Percentiles rank a stretch among this genome's conserved stretches.
Evolutionary conservation across 495 filamentous ascomycete species (phyloP).

Genomic region (Hyaloscypha bicolor): DNA sequence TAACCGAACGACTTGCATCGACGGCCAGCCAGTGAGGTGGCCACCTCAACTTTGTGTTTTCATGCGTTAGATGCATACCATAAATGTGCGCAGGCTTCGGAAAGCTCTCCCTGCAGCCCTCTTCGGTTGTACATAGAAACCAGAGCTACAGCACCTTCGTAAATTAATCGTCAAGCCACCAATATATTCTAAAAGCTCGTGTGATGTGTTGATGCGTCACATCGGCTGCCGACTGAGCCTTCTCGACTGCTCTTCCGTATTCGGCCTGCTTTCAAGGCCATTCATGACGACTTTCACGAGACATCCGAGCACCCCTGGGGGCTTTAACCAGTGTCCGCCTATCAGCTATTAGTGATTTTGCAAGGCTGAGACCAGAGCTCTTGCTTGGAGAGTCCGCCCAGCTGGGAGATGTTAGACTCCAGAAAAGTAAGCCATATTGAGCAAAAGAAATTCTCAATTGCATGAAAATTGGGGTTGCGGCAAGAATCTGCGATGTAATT

Average conservation of each 20-base stretch:
- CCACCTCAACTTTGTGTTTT: background rate
- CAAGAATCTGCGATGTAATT: background rate
- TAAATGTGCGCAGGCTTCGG: slow-evolving; percentile 13
- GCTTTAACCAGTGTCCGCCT: background rate
- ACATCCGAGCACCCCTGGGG: background rate
- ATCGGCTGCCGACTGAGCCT: slow-evolving; percentile 15
- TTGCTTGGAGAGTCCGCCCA: background rate
- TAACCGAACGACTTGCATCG: slow-evolving; percentile 8
- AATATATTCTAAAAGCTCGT: slow-evolving; percentile 6
- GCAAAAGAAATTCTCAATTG: background rate
- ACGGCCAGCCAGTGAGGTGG: slow-evolving; percentile 1
- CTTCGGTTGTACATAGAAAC: slow-evolving; percentile 12
- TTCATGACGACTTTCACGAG: slow-evolving; percentile 3
- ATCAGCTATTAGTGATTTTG: slow-evolving; percentile 18
- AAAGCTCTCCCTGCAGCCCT: slow-evolving; percentile 10
- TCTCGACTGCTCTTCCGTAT: background rate
- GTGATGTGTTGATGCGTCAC: slow-evolving; percentile 11
- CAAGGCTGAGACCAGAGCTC: slow-evolving; percentile 21
- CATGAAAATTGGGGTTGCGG: background rate
- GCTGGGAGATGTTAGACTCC: background rate
- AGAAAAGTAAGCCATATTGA: background rate
- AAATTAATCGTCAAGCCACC: slow-evolving; percentile 8
- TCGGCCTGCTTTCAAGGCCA: slow-evolving; percentile 4
- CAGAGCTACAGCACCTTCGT: slow-evolving; percentile 7
- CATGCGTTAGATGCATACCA: slow-evolving; percentile 25